Evolutionary conservation across 371 early-diverging fungal genomes (phyloP), one percentile per base, ranked within the genome.

Genomic region (Chytridiales sp.): DNA sequence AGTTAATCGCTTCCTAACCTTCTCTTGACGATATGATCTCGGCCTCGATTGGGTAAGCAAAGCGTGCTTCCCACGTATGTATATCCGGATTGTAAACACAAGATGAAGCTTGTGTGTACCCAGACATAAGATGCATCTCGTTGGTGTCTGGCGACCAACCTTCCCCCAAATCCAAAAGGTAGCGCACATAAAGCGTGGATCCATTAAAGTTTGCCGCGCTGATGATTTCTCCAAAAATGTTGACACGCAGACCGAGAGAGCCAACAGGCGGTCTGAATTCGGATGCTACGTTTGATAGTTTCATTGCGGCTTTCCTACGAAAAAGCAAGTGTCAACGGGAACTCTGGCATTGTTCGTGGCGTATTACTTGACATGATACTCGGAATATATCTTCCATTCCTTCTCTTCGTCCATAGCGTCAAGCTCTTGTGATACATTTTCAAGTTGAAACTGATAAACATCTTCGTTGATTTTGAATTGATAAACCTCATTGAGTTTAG

Each of bases 311-410:
- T n/a, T n/a, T n/a, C n/a, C n/a, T n/a, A n/a, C n/a, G n/a, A n/a
- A n/a, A n/a, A n/a, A n/a, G n/a, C n/a, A n/a, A n/a, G n/a, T n/a
- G n/a, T n/a, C n/a, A n/a, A n/a, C n/a, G n/a, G n/a, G n/a, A n/a
- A n/a, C n/a, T n/a, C n/a, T n/a, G n/a, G n/a, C n/a, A n/a, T n/a
- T n/a, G n/a, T n/a, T n/a, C n/a, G n/a, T n/a, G n/a, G n/a, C n/a
- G n/a, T n/a, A n/a, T n/a, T n/a, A n/a, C n/a, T n/a, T n/a, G n/a
- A n/a, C n/a, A n/a, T 67, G 65, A 47, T 48, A 67, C 47, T 70
- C 71, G 4, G 36, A 41, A 38, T 67, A 69, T 22, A 76, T 66
- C 47, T 48, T 44, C 62, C 65, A 65, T 59, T 77, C 78, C n/a
- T 56, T 48, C 34, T 75, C 64, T 42, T 70, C 72, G 19, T 70